A percentile compares a stretch with the other conserved stretches of the same genome.
Evolutionary conservation across 768 basidiomycete species (phyloP).

Genomic region (Porphyrellus cyaneotinctus): DNA sequence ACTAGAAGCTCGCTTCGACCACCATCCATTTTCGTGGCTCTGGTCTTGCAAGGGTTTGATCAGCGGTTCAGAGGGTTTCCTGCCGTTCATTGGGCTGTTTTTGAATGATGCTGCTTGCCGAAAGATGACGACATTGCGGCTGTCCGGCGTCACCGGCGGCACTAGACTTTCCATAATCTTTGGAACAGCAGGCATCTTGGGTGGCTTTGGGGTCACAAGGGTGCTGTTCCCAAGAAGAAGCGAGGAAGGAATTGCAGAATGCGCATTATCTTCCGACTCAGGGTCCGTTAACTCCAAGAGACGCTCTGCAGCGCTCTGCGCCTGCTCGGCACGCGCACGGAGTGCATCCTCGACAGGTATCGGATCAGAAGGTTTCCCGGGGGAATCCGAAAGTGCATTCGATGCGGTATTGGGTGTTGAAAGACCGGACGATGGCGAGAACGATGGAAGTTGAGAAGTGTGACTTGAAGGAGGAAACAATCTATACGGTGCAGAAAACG

Average conservation of each 20-base stretch:
- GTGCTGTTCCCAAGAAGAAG: conserved; percentile 44
- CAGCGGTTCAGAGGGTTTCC: conserved; percentile 48
- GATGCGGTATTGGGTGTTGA: conserved; percentile 50
- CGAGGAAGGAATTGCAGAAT: conserved; percentile 53
- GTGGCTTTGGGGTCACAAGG: conserved; percentile 36
- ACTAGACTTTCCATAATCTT: conserved; percentile 27
- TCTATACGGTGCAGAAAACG: conserved; percentile 69
- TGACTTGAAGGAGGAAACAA: conserved; percentile 39
- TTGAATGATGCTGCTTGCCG: conserved; percentile 75
- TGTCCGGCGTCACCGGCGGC: conserved; percentile 63
- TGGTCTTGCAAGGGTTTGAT: conserved; percentile 65
- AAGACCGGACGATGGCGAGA: conserved; percentile 51
- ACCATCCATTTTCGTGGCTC: conserved; percentile 76
- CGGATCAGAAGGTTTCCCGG: conserved; percentile 38
- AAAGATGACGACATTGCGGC: conserved; percentile 54
- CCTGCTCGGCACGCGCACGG: conserved; percentile 85
- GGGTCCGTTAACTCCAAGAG: conserved; percentile 83
- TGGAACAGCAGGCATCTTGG: conserved; percentile 35
- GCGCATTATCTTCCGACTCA: conserved; percentile 54
- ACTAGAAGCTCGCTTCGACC: conserved; percentile 75
- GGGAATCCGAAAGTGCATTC: conserved; percentile 58
- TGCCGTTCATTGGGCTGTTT: conserved; percentile 69
- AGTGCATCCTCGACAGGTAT: conserved; percentile 79
- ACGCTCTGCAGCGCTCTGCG: conserved; percentile 87
- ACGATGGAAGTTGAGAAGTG: conserved; percentile 43